Evolutionary conservation across 352 stramenopile species (phyloP).

Genomic region (Globisporangium recalcitrans): DNA sequence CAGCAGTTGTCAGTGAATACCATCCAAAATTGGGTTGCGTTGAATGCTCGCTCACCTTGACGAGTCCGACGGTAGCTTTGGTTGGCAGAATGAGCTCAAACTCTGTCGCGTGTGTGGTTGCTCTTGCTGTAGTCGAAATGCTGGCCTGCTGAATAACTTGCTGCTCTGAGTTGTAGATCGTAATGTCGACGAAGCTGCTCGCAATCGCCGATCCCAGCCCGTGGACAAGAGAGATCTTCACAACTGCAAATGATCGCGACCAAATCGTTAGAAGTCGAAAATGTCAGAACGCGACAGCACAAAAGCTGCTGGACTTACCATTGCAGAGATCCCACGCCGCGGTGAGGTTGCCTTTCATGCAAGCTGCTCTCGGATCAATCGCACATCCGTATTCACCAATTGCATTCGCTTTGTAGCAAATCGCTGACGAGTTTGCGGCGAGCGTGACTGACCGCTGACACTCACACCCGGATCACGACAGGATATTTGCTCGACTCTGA

Average conservation of each 20-base stretch:
- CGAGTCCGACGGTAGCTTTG: slow-evolving; percentile 4
- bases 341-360: slow-evolving; percentile 9
- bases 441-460: slow-evolving; percentile 19
- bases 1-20: not conserved
- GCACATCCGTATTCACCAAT: slow-evolving; percentile 17
- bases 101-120: not conserved
- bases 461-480: slow-evolving; percentile 26
- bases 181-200: slow-evolving; percentile 13
- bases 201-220: slow-evolving; percentile 3
- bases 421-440: slow-evolving; percentile 6
- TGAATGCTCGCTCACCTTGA: slow-evolving; percentile 6
- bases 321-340: slow-evolving; percentile 33
- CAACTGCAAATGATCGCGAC: slow-evolving; percentile 16
- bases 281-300: not conserved
- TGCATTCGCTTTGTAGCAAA: slow-evolving; percentile 18
- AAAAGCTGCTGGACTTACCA: slow-evolving; percentile 12
- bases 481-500: slow-evolving; percentile 6
- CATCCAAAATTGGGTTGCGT: not conserved
- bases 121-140: slow-evolving; percentile 8
- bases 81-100: slow-evolving; percentile 6
- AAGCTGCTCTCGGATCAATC: slow-evolving; percentile 17
- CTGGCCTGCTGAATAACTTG: slow-evolving; percentile 13
- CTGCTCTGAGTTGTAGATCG: slow-evolving; percentile 20
- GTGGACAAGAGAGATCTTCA: slow-evolving; percentile 26
- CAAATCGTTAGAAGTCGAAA: not conserved